phyloP scores from a whole-genome alignment of 352 stramenopile species.

The Phytophthora lateralis region DNA sequence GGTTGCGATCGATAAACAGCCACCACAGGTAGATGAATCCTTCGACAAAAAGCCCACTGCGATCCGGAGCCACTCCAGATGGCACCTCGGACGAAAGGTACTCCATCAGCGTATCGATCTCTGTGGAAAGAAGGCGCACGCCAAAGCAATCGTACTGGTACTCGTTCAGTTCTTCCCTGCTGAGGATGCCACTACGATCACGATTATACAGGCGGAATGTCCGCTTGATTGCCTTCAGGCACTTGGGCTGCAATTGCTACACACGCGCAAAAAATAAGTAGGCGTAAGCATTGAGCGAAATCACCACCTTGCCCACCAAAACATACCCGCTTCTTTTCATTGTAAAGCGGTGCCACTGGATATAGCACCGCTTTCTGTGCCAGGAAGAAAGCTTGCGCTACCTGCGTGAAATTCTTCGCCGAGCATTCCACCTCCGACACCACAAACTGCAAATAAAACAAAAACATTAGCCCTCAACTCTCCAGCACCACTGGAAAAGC shows the following conservation, averaged over 20 bases:
- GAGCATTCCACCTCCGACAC: constrained; percentile 87
- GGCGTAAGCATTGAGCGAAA: background rate
- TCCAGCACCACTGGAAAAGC: background rate
- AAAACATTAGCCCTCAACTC: background rate
- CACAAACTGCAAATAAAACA: constrained; percentile 58
- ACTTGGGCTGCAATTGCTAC: constrained; percentile 82
- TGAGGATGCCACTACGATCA: constrained; percentile 82
- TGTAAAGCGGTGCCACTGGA: constrained; percentile 86
- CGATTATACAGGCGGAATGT: constrained; percentile 87
- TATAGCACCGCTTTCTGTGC: constrained; percentile 91
- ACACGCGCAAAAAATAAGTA: background rate
- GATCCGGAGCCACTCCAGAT: constrained; percentile 67
- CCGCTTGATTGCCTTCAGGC: constrained; percentile 85
- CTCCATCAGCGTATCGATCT: constrained; percentile 90
- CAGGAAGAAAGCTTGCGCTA: constrained; percentile 88
- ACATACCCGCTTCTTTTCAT: constrained; percentile 80
- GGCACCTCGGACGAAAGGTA: constrained; percentile 72
- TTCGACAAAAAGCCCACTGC: constrained; percentile 70
- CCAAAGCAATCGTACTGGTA: constrained; percentile 91
- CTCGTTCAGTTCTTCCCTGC: constrained; percentile 86
- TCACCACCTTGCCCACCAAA: background rate
- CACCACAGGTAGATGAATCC: constrained; percentile 88
- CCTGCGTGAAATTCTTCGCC: constrained; percentile 88
- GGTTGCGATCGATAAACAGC: constrained; percentile 89
- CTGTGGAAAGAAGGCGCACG: constrained; percentile 72